phyloP scores from a whole-genome alignment of 2,329 filamentous ascomycete species.

The Exophiala lecanii-corni region DNA sequence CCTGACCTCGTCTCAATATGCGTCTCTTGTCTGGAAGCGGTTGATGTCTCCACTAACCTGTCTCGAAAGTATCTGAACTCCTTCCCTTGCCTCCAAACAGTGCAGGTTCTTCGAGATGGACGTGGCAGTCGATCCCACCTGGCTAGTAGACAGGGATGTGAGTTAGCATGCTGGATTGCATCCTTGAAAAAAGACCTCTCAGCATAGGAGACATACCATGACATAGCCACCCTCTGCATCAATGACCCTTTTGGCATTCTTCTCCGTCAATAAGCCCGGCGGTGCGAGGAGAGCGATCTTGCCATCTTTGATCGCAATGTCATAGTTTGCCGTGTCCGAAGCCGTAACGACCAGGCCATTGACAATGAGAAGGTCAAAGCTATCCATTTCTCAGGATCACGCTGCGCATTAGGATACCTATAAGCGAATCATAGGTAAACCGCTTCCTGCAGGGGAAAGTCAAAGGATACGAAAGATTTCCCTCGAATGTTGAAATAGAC shows the following conservation, averaged over 20 bases:
- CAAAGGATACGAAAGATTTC: too few species aligned
- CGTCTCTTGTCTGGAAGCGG: neutral
- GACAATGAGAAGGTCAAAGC: conserved; percentile 40
- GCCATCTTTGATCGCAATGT: conserved; percentile 41
- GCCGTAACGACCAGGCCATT: conserved; percentile 44
- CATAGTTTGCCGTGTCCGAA: conserved; percentile 38
- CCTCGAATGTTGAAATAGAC: too few species aligned
- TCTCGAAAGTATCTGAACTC: conserved; percentile 44
- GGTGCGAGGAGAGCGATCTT: conserved; percentile 42
- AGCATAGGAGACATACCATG: too few species aligned
- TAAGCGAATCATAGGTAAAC: neutral
- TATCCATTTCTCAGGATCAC: conserved; percentile 11
- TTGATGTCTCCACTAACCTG: conserved; percentile 14
- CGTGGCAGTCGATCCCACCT: conserved; percentile 47
- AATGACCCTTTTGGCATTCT: conserved; percentile 32
- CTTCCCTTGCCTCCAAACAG: conserved; percentile 42
- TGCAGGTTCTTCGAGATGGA: conserved; percentile 44
- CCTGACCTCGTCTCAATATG: conserved; percentile 24
- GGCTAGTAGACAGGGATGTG: conserved; percentile 23
- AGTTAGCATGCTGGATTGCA: neutral
- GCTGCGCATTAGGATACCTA: neutral
- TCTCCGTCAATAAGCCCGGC: conserved; percentile 32
- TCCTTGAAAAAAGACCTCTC: neutral
- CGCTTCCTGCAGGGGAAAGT: neutral
- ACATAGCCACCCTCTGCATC: conserved; percentile 43